Conservation (phyloP, 371 early-diverging fungal genomes). For the Thermomucor indicae-seudaticae region DNA sequence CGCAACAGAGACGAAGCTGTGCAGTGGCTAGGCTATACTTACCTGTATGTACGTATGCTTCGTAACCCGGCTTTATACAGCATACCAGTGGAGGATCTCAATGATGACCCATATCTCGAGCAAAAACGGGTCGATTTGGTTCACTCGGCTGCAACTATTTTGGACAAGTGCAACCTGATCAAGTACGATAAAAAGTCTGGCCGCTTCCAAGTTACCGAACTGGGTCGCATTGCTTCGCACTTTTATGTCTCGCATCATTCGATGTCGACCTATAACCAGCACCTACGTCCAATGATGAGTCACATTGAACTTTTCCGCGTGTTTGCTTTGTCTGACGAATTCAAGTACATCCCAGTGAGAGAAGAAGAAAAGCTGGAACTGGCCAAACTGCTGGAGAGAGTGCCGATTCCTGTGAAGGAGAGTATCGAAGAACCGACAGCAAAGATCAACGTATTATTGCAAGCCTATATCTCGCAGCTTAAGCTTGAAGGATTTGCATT, state of each 20-base stretch:
- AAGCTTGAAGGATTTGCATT: conserved; percentile 93
- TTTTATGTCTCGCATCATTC: conserved; percentile 90
- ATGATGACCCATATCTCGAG: conserved; percentile 79
- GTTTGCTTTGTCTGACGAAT: conserved; percentile 90
- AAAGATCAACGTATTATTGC: conserved; percentile 94
- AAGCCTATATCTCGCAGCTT: conserved; percentile 91
- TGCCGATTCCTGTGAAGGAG: conserved; percentile 93
- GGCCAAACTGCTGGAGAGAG: conserved; percentile 87
- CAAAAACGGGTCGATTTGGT: conserved; percentile 88
- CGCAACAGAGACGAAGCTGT: conserved; percentile 92
- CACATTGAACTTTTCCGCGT: conserved; percentile 90
- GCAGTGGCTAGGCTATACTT: conserved; percentile 96
- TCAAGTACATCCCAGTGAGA: conserved; percentile 92
- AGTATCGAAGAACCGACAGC: conserved; percentile 86
- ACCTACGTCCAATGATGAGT: conserved; percentile 87
- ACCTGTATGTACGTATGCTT: conserved; percentile 96
- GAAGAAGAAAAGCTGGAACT: conserved; percentile 96
- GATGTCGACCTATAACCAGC: conserved; percentile 92
- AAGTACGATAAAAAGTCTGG: conserved; percentile 93
- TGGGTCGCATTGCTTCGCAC: conserved; percentile 95
- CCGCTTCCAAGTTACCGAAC: conserved; percentile 82
- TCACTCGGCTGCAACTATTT: conserved; percentile 79
- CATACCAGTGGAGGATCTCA: conserved; percentile 64
- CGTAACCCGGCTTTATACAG: conserved; percentile 84
- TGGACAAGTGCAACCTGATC: conserved; percentile 87